Base-by-base conservation (phyloP, 2,329 filamentous ascomycete genomes). In the Huntiella savannae region DNA sequence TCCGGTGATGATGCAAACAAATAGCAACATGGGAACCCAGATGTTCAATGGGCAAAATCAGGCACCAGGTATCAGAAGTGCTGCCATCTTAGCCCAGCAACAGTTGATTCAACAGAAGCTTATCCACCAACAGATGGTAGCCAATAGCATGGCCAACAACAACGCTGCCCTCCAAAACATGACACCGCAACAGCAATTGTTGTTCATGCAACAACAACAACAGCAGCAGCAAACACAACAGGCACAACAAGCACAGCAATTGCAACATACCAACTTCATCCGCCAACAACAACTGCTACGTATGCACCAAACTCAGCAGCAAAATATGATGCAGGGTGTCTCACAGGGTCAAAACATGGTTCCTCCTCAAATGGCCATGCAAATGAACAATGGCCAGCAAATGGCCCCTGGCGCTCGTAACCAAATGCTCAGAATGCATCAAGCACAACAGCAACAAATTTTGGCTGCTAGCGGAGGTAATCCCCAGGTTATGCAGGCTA, bases 1-100 rank as follows among this genome's bases (percentile, higher is more conserved):
- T 40, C 71, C 74, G 39, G 65, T 63, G 35, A 71, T 73, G 64
- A 71, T 77, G 66, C 63, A 68, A 1, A 65, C 66, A 17, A 65
- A 66, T 50, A 58, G 60, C 32, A 66, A 73, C 58, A 70, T 75
- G 63, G 48, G 50, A 12, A 54, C 47, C 8, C 44, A 13, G 2
- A 45, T 47, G 42, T 39, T 35, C 4, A 50, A 47, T 11, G 28
- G 36, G 10, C 40, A 38, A 8, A 32, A 11, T 10, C 22, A 40
- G 40, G 16, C 32, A 5, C 40, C 34, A 5, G 34, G 36, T 16
- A 49, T 49, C 19, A 36, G 48, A 17, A 58, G 63, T 54, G 62
- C 64, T 12, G 60, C 59, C 3, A 68, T 71, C 44, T 59, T 73
- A 32, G 63, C 63, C 0, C 35, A 40, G 4, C 47, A 49, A 36